Evolutionary conservation across 179 eudicot species (phyloP).

Genomic region (Camellia oleifera): DNA sequence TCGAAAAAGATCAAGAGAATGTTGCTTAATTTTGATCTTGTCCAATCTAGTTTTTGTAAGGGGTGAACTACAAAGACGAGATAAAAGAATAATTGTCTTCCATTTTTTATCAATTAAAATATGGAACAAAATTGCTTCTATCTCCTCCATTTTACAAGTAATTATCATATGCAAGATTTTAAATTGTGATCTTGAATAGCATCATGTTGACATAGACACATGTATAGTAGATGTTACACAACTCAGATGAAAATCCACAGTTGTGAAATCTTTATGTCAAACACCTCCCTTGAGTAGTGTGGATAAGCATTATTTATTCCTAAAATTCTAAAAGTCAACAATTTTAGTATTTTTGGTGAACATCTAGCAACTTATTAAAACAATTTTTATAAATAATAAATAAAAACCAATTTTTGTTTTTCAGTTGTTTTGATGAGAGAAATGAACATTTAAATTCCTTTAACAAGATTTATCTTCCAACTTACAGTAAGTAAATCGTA

Average conservation of each 20-base stretch:
- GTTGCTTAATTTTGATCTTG: no score
- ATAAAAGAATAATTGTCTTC: no score
- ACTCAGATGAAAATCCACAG: neutral
- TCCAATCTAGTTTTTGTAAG: no score
- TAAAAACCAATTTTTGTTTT: neutral
- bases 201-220: neutral
- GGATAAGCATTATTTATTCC: neutral
- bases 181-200: neutral
- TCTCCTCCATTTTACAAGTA: neutral
- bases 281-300: neutral
- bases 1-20: no score
- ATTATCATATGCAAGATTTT: neutral
- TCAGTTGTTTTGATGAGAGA: neutral
- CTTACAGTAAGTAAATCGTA: neutral
- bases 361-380: neutral
- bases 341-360: neutral
- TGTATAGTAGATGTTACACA: neutral
- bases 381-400: neutral
- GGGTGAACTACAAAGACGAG: no score
- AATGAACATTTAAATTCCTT: neutral
- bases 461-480: conserved; percentile 1
- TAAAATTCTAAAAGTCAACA: neutral
- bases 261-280: neutral
- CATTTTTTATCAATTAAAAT: no score
- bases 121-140: neutral